Evolutionary conservation across 2,329 filamentous ascomycete species (phyloP), one percentile per base, ranked within the genome.

Genomic region (Botryotinia narcissicola): DNA sequence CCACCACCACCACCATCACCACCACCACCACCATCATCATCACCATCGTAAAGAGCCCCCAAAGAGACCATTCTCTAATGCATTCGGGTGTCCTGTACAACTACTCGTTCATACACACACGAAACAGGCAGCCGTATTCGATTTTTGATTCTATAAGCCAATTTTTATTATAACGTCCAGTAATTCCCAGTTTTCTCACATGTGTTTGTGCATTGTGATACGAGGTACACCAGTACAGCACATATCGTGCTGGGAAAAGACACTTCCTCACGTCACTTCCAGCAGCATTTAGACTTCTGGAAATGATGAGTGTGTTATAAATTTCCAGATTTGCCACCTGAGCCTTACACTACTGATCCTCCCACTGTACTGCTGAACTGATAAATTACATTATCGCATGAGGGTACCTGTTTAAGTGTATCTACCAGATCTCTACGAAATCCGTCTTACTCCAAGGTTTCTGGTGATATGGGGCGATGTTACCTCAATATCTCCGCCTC

Each of bases 381-480:
- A 66, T 35, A 25, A 8, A 48, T 35, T 9, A 14, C 16, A 25
- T 35, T 10, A 35, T 66, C 42, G 42, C 42, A 66, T 42, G 8
- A 48, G 10, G 62, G 62, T 66, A n/a, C 42, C 63, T 29, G 20
- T 54, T 51, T 40, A 51, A 46, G 46, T 67, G 46, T 67, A 12
- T 57, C n/a, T 29, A 57, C n/a, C n/a, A 57, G n/a, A 57, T 51
- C 63, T 51, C 29, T 67, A 20, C 14, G 51, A 48, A 51, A 12
- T 67, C 64, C 64, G 42, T 66, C 62, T 66, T 66, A 66, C 29
- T 35, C 32, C 62, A 48, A 66, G 42, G 62, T 35, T 29, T 68
- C 46, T 68, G 54, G 46, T 35, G 25, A 29, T 25, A 42, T 54
- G 16, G 4, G 60, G 29, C 61, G 70, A 72, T 72, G 70, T 72